phyloP scores from a whole-genome alignment of 306 rosid species.

The Pueraria montana region DNA sequence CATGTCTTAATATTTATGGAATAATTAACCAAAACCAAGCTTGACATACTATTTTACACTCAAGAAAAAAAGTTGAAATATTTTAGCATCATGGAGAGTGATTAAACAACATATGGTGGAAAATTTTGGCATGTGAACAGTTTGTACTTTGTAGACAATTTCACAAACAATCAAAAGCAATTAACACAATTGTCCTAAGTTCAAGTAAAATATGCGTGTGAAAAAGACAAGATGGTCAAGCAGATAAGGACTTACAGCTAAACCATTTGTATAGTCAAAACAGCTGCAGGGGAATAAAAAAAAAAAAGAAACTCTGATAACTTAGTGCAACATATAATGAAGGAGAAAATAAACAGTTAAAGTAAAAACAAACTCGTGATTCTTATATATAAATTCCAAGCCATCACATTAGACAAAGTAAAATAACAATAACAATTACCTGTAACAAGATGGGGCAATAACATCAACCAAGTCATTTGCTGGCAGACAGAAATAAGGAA shows the following conservation, averaged over 20 bases:
- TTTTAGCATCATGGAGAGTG: slow-evolving; percentile 1
- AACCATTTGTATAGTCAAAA: slow-evolving; percentile 92
- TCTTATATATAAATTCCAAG: not conserved
- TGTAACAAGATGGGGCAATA: slow-evolving; percentile 98
- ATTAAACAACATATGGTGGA: slow-evolving; percentile 14
- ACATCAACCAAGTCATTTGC: slow-evolving; percentile 98
- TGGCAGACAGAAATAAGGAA: slow-evolving; percentile 98
- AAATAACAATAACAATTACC: slow-evolving; percentile 60
- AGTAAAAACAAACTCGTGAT: not conserved
- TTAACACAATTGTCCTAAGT: not conserved
- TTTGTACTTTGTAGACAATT: slow-evolving; percentile 11
- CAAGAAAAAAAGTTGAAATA: not conserved
- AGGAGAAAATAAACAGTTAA: slow-evolving; percentile 10
- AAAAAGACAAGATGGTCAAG: slow-evolving; percentile 30
- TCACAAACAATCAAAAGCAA: slow-evolving; percentile 30
- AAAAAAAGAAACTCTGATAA: slow-evolving; percentile 19
- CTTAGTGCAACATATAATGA: slow-evolving; percentile 46
- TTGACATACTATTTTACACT: slow-evolving; percentile 4
- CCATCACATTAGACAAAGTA: not conserved
- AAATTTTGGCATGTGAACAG: slow-evolving; percentile 1
- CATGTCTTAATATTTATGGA: not conserved
- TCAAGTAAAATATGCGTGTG: slow-evolving; percentile 14
- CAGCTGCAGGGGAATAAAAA: slow-evolving; percentile 68
- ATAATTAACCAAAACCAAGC: slow-evolving; percentile 23
- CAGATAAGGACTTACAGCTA: slow-evolving; percentile 77